Percentiles rank a stretch among this genome's conserved stretches.
These are phyloP conservation scores for Fusarium chuoi DNA, from an alignment of 2,329 filamentous ascomycete genomes.

Conservation along the genomic window DNA sequence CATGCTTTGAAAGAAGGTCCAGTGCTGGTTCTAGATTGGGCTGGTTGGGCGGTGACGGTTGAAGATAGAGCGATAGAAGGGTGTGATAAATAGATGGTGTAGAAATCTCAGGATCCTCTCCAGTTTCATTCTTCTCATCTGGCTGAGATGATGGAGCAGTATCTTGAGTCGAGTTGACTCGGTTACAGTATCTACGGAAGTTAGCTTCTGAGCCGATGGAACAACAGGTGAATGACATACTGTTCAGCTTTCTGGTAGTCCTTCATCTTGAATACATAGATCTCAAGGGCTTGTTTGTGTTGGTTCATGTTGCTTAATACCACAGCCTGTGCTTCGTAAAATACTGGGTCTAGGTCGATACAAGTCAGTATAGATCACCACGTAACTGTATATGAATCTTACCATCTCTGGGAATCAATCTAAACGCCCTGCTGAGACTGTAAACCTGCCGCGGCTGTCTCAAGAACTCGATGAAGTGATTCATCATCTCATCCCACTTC, in stretches of 20 bases:
- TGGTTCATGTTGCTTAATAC: conserved; percentile 95
- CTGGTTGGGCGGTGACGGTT: conserved; percentile 77
- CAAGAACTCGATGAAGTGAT: conserved; percentile 78
- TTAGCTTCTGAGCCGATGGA: conserved; percentile 29
- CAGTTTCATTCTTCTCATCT: conserved; percentile 48
- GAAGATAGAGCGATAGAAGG: conserved; percentile 88
- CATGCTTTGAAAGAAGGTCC: conserved; percentile 89
- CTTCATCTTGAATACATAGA: conserved; percentile 94
- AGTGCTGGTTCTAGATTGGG: conserved; percentile 83
- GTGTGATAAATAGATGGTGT: conserved; percentile 89
- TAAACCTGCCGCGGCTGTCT: conserved; percentile 78
- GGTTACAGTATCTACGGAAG: conserved; percentile 81
- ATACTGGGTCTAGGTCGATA: conserved; percentile 73
- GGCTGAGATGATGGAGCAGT: conserved; percentile 50
- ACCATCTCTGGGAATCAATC: conserved; percentile 83
- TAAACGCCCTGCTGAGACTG: conserved; percentile 80
- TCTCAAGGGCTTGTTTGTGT: conserved; percentile 94
- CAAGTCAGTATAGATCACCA: conserved; percentile 12
- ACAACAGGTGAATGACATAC: conserved; percentile 59
- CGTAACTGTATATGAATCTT: conserved; percentile 43
- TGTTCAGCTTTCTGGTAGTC: conserved; percentile 93
- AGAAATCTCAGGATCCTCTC: conserved; percentile 58
- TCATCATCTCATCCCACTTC: conserved; percentile 68
- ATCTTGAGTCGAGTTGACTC: conserved; percentile 74
- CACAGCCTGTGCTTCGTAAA: conserved; percentile 90